Evolutionary conservation across 108 stramenopile genomes (phyloP).

Genomic region (Nitzschia sp.): DNA sequence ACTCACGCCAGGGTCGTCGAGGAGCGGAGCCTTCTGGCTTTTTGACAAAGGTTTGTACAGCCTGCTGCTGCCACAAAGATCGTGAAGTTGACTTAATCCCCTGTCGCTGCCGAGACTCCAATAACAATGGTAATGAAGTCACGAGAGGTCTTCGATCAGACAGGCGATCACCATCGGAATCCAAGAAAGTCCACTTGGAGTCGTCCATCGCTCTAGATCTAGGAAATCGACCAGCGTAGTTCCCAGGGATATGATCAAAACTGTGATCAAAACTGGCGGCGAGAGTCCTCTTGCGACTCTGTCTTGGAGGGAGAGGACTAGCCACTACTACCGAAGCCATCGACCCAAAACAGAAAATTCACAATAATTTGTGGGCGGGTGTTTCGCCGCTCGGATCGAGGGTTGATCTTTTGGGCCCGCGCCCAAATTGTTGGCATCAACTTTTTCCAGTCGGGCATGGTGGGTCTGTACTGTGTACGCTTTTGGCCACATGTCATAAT

Average conservation of each 20-base stretch:
- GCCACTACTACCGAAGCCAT: conserved; percentile 51
- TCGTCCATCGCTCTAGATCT: conserved; percentile 8
- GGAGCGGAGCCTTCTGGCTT: conserved; percentile 4
- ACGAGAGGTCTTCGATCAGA: background rate
- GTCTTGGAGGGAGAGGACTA: background rate
- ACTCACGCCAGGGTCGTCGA: conserved; percentile 32
- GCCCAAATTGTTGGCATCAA: no score
- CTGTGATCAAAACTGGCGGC: background rate
- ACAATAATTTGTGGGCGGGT: no score
- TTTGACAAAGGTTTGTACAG: conserved; percentile 17
- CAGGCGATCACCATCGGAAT: conserved; percentile 28
- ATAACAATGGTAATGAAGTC: conserved; percentile 3
- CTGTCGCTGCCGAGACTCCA: conserved; percentile 23
- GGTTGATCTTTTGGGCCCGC: no score
- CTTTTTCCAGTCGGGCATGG: no score
- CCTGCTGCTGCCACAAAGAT: conserved; percentile 19
- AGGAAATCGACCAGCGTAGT: background rate
- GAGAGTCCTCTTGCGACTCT: conserved; percentile 15
- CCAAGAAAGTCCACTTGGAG: conserved; percentile 22
- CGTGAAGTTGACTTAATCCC: background rate
- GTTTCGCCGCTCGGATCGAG: no score
- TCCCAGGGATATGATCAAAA: background rate
- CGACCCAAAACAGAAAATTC: conserved; percentile 65
- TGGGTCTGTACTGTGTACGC: no score
- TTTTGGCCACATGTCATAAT: no score